Base-by-base conservation (phyloP, 1,284 basidiomycete species). In the Stygiomarasmius scandens region DNA sequence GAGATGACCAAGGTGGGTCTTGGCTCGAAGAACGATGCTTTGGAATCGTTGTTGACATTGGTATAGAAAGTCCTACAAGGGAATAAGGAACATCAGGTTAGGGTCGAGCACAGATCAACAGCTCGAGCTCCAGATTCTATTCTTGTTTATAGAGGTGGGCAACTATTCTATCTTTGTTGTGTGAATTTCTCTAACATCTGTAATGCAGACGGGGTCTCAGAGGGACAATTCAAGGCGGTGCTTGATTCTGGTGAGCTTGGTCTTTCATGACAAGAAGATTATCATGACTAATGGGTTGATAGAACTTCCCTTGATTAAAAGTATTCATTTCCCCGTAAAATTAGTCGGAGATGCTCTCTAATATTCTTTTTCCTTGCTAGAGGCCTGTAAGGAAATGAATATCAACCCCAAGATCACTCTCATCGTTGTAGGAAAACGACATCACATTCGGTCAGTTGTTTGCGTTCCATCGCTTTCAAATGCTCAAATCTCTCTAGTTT, bases 151-250 rank as follows among this genome's bases (percentile, higher is more conserved):
- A 80, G 89, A 62, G 87, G 87, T 86, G 63, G 19, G 74, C 63
- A 59, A 12, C 23, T n/a, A 22, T 27, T 49, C 9, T 32, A 20
- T 49, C 36, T 20, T 45, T 25, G 34, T 45, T 32, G 5, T 12
- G 29, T 32, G 12, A 32, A 32, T 32, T 5, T 6, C 29, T 32
- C 24, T 20, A 6, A 45, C 3, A 34, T 45, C 2, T 34, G 12
- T 34, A 8, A 24, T 49, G 4, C 51, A 88, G 89, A 92, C 65
- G 90, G 90, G 65, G 90, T 92, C 23, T 90, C 87, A 5, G 90
- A 92, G 70, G 90, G 90, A 3, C 88, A 92, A 61, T 92, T 92
- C 66, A 74, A 79, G 58, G 79, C 87, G 50, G 90, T 92, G 2
- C 69, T 90, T 9, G 82, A 87, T 0, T 64, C 73, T 63, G 86